phyloP scores from a whole-genome alignment of 2,329 filamentous ascomycete species.

The Ascochyta rabiei region DNA sequence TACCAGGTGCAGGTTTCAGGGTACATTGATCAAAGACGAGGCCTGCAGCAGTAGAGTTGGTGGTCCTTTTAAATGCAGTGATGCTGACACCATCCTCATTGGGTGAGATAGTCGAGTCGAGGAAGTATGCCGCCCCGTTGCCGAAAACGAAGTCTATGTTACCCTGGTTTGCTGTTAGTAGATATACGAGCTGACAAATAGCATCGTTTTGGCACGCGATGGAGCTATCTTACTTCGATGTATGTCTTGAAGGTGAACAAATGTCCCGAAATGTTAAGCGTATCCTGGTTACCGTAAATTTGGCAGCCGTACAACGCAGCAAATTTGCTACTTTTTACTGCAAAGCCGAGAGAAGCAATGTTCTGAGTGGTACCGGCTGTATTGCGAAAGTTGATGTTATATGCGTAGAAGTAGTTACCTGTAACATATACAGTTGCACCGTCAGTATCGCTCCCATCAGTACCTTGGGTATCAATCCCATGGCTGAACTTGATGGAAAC shows the following conservation, averaged over 20 bases:
- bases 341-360: conserved; percentile 50
- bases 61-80: conserved; percentile 50
- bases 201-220: background rate
- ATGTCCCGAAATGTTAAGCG: conserved; percentile 46
- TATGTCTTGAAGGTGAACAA: conserved; percentile 51
- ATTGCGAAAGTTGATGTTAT: conserved; percentile 52
- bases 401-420: conserved; percentile 50
- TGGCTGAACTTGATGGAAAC: conserved; percentile 45
- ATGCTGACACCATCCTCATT: conserved; percentile 47
- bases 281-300: conserved; percentile 49
- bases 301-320: conserved; percentile 48
- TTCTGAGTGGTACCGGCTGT: conserved; percentile 46
- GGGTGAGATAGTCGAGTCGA: conserved; percentile 46
- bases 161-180: conserved; percentile 7
- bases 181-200: background rate
- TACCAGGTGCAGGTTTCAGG: conserved; percentile 36
- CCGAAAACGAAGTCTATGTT: conserved; percentile 55
- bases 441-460: conserved; percentile 45
- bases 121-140: conserved; percentile 53
- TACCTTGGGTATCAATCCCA: conserved; percentile 48
- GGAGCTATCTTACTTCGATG: conserved; percentile 34
- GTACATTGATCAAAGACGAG: conserved; percentile 49
- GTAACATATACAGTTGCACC: conserved; percentile 50
- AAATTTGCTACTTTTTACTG: conserved; percentile 51
- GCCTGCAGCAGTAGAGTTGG: conserved; percentile 46